Conservation (phyloP, 2,329 filamentous ascomycete species). For the Apiospora phragmitis region DNA sequence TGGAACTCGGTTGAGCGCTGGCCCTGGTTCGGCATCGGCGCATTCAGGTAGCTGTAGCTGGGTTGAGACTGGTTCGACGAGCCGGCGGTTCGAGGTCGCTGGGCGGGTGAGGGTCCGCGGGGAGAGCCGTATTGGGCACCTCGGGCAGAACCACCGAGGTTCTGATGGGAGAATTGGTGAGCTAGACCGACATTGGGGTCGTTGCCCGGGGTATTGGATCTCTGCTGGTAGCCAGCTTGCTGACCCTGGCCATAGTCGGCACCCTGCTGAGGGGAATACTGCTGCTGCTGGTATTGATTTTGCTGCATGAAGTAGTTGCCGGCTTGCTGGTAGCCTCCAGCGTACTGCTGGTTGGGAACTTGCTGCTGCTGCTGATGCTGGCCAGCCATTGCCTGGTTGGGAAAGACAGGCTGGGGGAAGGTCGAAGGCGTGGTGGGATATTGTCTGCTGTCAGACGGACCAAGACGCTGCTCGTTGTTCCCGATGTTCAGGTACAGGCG, state of each 20-base stretch:
- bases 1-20: constrained; percentile 67
- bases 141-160: constrained; percentile 74
- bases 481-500: constrained; percentile 67
- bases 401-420: constrained; percentile 86
- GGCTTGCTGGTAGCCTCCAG: constrained; percentile 46
- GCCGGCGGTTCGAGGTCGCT: constrained; percentile 83
- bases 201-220: constrained; percentile 63
- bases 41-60: constrained; percentile 67
- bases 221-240: constrained; percentile 45
- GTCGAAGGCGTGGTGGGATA: constrained; percentile 92
- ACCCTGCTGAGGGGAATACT: constrained; percentile 31
- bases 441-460: constrained; percentile 59
- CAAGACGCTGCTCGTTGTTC: constrained; percentile 63
- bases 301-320: constrained; percentile 63
- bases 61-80: constrained; percentile 63
- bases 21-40: constrained; percentile 64
- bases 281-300: constrained; percentile 54
- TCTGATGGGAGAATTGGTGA: constrained; percentile 96
- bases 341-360: constrained; percentile 41
- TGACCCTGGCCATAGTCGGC: constrained; percentile 31
- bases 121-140: constrained; percentile 65
- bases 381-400: constrained; percentile 50
- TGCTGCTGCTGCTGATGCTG: constrained; percentile 41
- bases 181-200: constrained; percentile 89
- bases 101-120: constrained; percentile 66